Evolutionary conservation across 208 protist species (phyloP), one percentile per base, ranked within the genome.

Genomic region (Sergeia podlipaevii): DNA sequence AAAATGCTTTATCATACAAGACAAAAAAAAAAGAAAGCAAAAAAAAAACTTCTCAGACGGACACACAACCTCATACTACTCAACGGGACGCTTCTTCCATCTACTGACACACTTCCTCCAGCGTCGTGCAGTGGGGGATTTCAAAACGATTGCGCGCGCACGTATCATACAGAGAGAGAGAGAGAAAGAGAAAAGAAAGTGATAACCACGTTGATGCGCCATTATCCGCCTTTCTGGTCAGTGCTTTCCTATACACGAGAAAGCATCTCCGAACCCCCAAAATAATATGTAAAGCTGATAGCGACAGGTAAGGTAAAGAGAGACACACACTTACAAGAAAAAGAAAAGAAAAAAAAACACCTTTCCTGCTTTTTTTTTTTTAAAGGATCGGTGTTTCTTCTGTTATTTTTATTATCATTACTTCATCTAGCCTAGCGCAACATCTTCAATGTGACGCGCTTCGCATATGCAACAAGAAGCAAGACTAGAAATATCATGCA

Each of bases 281-380:
- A 54, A 51, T 2, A 44, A 49, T 48, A 24, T 39, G 52, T 26
- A 32, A 44, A 34, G 33, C 20, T 34, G 18, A 30, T 17, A n/a
- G 6, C 13, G 33, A 49, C 26, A 46, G 20, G 45, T 8, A 10
- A 57, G 45, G 5, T 13, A 39, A 7, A 20, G 45, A 43, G 21
- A 43, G n/a, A n/a, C n/a, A 39, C 20, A 42, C 8, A 15, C 42
- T 10, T 43, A n/a, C 42, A 55, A 55, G 13, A 55, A 10, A 6
- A 17, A 51, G 13, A 51, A 7, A 21, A 55, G 27, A 51, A 51
- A 26, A 33, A 51, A 51, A 55, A 42, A 15, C 24, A 42, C 17
- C 50, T 37, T 39, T 59, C 8, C 48, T 2, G 4, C n/a, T 73
- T 45, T 42, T 62, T 67, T 42, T 60, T 45, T 49, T 66, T 66